Conservation (phyloP, 768 basidiomycete species). For the Gloeophyllum trabeum region DNA sequence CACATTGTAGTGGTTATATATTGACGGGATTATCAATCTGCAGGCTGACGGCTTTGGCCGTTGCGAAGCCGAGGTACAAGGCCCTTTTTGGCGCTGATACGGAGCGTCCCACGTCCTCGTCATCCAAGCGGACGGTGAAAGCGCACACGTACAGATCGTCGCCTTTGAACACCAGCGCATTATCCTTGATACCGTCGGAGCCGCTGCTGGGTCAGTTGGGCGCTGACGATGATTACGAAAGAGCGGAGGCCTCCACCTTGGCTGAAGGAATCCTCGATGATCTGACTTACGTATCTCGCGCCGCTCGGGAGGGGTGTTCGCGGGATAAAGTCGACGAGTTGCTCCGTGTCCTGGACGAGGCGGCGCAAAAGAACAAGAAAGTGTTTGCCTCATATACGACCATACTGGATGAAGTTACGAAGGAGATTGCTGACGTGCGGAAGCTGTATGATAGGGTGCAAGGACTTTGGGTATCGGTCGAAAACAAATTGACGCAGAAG, state of each 20-base stretch:
- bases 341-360: too few relatives aligned
- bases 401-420: constrained; percentile 6
- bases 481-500: too few relatives aligned
- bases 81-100: constrained; percentile 38
- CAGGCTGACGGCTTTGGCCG: constrained; percentile 57
- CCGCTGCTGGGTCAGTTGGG: constrained; percentile 20
- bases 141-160: too few relatives aligned
- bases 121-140: too few relatives aligned
- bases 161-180: too few relatives aligned
- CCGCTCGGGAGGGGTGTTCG: too few relatives aligned
- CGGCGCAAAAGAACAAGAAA: constrained; percentile 9
- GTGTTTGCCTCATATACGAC: constrained; percentile 5
- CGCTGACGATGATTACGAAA: constrained; percentile 32
- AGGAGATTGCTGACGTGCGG: constrained; percentile 4
- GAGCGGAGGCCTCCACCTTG: constrained; percentile 19
- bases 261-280: constrained; percentile 39
- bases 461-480: too few relatives aligned
- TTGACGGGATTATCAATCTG: constrained; percentile 7
- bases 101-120: too few relatives aligned
- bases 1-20: constrained; percentile 4
- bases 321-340: too few relatives aligned
- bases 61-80: constrained; percentile 59
- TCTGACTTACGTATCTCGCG: constrained; percentile 37
- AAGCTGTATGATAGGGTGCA: too few relatives aligned
- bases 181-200: constrained; percentile 2